phyloP scores from a whole-genome alignment of 768 basidiomycete species.

The Suillus americanus region DNA sequence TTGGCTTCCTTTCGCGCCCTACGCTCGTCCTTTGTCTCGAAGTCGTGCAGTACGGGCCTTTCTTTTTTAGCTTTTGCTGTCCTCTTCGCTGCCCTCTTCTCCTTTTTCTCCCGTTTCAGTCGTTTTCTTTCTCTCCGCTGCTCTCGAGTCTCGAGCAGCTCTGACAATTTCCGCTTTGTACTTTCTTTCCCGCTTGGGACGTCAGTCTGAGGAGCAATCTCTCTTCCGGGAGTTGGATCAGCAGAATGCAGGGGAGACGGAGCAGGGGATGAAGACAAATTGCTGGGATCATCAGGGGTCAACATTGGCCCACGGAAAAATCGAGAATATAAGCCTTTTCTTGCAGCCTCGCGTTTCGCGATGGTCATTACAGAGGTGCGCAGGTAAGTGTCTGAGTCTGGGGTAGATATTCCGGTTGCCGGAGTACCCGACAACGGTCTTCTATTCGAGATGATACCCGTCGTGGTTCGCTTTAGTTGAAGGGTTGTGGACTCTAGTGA shows the following conservation, averaged over 20 bases:
- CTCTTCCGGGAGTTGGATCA: neutral
- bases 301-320: conserved; percentile 81
- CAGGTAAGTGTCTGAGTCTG: conserved; percentile 28
- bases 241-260: conserved; percentile 1
- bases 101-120: conserved; percentile 22
- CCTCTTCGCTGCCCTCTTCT: conserved; percentile 12
- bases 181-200: neutral
- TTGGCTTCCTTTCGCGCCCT: conserved; percentile 10
- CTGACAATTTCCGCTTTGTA: conserved; percentile 15
- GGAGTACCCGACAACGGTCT: conserved; percentile 53
- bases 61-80: conserved; percentile 7
- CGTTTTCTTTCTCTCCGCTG: conserved; percentile 23
- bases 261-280: neutral
- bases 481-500: conserved; percentile 16
- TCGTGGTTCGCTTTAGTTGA: conserved; percentile 58
- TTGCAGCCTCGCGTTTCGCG: conserved; percentile 81
- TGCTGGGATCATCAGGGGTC: conserved; percentile 39
- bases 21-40: neutral
- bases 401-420: conserved; percentile 46
- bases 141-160: conserved; percentile 14
- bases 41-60: neutral
- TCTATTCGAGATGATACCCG: conserved; percentile 76
- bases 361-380: conserved; percentile 53
- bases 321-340: conserved; percentile 68
- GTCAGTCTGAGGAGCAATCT: neutral